Base-by-base conservation (phyloP, 2,329 filamentous ascomycete genomes). In the Fusarium sp. region DNA sequence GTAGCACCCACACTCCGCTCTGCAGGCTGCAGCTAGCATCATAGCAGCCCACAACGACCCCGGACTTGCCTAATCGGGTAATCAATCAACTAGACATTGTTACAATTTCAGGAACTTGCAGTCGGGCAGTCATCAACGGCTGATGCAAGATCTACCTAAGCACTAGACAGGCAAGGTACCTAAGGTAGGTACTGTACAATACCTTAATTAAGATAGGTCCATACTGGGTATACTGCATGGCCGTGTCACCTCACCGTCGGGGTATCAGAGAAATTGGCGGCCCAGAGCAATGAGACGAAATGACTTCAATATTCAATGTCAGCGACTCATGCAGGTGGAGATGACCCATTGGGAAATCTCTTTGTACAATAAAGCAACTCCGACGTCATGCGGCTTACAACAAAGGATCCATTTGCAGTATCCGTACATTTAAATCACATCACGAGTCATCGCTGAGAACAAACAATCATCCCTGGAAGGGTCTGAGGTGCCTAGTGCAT, bases 41-140 rank as follows among this genome's bases (percentile, higher is more conserved):
- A 61, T 42, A 32, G 47, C 28, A 50, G 40, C 63, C 68, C 68
- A 66, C 63, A 60, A 48, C 45, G 41, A 54, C 57, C 57, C 66
- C 75, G 75, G 75, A 77, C 69, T 75, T 77, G 66, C 75, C 75
- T 62, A 76, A 77, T 70, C 42, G 43, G 65, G 75, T 30, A 76
- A 63, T 68, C 32, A 55, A 60, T 61, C 53, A 59, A 58, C 23
- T n/a, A 62, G 42, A 40, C 48, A 59, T 49, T 66, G 55, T 27
- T 30, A 41, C 56, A 49, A 37, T 60, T 59, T 58, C 55, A 64
- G 58, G 63, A 54, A 65, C 63, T 55, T 61, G 48, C 42, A 60
- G 48, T 25, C 41, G 27, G 27, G 27, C 27, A 20, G 14, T 28
- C 28, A 8, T 23, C 16, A 20, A 59, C 64, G 30, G 23, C 11